These are phyloP conservation scores for Capsicum rhomboideum DNA, from an alignment of 257 asterid genomes.

Conservation along the genomic window DNA sequence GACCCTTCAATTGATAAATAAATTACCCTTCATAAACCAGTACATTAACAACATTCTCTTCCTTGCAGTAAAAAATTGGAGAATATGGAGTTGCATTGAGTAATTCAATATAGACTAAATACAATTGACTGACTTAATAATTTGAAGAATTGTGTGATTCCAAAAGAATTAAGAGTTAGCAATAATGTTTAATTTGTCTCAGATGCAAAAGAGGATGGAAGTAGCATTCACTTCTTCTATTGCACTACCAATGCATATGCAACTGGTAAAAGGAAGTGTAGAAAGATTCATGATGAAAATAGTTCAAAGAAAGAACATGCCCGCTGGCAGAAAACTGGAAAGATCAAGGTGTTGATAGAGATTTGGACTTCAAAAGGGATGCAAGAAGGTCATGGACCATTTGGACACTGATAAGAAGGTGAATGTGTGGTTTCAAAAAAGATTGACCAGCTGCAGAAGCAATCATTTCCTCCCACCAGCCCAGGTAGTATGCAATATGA, in stretches of 20 bases:
- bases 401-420: slow-evolving; percentile 53
- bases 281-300: slow-evolving; percentile 41
- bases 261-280: slow-evolving; percentile 73
- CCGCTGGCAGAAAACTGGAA: slow-evolving; percentile 91
- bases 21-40: not conserved
- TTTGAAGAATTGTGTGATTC: not conserved
- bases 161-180: not conserved
- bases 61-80: not conserved
- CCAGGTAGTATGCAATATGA: slow-evolving; percentile 37
- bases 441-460: slow-evolving; percentile 58
- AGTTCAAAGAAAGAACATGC: slow-evolving; percentile 15
- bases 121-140: not conserved
- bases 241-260: slow-evolving; percentile 49
- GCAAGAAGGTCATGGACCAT: slow-evolving; percentile 85
- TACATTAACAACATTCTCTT: not conserved
- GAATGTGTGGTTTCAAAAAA: slow-evolving; percentile 66
- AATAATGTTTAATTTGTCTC: not conserved
- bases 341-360: slow-evolving; percentile 48
- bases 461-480: slow-evolving; percentile 8
- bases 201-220: slow-evolving; percentile 87
- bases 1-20: not conserved
- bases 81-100: not conserved
- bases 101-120: not conserved
- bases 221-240: slow-evolving; percentile 63
- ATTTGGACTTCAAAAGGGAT: slow-evolving; percentile 56